A percentile compares a stretch with the other conserved stretches of the same genome.
Evolutionary conservation across 2,329 filamentous ascomycete species (phyloP).

Genomic region (Alternaria viburni): DNA sequence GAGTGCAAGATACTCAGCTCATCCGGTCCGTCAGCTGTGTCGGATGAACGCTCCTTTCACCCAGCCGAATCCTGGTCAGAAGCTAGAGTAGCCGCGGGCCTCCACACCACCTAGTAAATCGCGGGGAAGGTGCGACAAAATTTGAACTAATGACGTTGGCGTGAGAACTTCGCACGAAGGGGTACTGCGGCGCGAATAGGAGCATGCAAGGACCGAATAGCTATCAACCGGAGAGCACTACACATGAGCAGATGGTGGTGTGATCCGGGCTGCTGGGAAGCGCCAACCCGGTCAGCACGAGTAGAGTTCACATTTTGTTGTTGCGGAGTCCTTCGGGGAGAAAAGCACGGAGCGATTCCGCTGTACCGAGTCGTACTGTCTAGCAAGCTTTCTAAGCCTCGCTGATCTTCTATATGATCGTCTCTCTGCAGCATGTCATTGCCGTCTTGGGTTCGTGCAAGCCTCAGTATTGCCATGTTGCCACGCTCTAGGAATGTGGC

Average conservation of each 20-base stretch:
- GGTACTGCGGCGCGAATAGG: constrained; percentile 18
- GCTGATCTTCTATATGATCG: not conserved
- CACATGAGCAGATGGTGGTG: constrained; percentile 17
- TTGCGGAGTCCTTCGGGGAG: not conserved
- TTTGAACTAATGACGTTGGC: constrained; percentile 19
- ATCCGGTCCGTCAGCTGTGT: constrained; percentile 24
- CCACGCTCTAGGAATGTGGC: too few species aligned
- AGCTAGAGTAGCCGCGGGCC: constrained; percentile 13
- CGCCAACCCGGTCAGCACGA: not conserved
- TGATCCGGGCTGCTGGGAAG: constrained; percentile 9
- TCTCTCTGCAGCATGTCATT: not conserved
- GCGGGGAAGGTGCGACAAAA: constrained; percentile 23
- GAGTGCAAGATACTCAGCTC: constrained; percentile 10
- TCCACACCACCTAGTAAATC: constrained; percentile 17
- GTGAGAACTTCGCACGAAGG: constrained; percentile 33
- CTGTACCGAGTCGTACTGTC: not conserved
- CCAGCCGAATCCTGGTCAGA: constrained; percentile 17
- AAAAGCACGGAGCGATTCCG: constrained; percentile 6
- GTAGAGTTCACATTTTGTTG: not conserved
- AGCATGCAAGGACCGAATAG: constrained; percentile 5
- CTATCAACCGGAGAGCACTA: constrained; percentile 1
- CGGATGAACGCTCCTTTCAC: constrained; percentile 40
- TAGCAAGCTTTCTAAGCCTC: not conserved
- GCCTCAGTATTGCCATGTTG: not conserved
- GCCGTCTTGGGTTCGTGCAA: not conserved